phyloP scores from a whole-genome alignment of 306 rosid genomes.

The Cicer arietinum region DNA sequence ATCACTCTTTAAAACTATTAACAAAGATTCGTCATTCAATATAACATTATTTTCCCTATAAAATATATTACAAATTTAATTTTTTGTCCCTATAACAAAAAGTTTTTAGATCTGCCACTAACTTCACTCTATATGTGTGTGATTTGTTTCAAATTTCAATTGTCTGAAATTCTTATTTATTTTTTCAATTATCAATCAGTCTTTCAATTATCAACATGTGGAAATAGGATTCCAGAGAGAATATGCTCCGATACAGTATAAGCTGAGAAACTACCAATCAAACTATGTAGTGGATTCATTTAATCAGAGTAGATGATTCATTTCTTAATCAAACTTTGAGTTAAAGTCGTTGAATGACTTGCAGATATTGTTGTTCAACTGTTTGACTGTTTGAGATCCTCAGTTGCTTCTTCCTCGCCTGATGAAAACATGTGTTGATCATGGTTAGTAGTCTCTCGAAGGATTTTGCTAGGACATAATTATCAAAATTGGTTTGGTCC shows the following conservation, averaged over 20 bases:
- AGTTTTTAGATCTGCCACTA: too few species aligned
- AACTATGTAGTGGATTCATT: background rate
- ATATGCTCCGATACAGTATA: constrained; percentile 64
- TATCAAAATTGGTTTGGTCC: constrained; percentile 29
- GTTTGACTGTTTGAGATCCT: constrained; percentile 93
- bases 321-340: constrained; percentile 22
- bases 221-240: constrained; percentile 52
- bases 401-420: constrained; percentile 83
- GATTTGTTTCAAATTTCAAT: too few species aligned
- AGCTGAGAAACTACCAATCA: background rate
- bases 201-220: constrained; percentile 2
- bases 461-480: constrained; percentile 5
- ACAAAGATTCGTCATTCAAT: too few species aligned
- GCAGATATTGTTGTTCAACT: constrained; percentile 92
- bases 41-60: too few species aligned
- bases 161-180: too few species aligned
- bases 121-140: too few species aligned
- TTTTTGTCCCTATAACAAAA: too few species aligned
- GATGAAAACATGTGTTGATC: constrained; percentile 81
- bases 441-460: constrained; percentile 60
- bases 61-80: too few species aligned
- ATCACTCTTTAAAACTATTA: too few species aligned
- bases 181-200: too few species aligned
- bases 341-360: constrained; percentile 44
- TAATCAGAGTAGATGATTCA: constrained; percentile 1